These are phyloP conservation scores for Passiflora organensis DNA, from an alignment of 345 rosid species.

Conservation along the genomic window DNA sequence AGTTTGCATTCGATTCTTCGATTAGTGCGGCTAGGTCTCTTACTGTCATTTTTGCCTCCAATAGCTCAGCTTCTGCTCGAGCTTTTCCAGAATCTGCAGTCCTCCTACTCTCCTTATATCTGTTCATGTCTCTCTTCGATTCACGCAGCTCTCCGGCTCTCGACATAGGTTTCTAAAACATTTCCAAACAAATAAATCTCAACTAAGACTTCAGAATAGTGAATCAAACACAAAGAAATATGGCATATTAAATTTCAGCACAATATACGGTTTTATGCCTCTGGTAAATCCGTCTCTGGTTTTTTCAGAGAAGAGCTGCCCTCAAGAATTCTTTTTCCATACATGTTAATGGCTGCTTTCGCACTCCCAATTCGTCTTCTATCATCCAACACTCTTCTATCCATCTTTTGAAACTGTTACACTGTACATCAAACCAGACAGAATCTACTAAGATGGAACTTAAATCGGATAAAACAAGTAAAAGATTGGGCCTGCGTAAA, in stretches of 20 bases:
- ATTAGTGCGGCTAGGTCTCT: conserved; percentile 40
- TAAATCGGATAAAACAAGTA: too few species aligned
- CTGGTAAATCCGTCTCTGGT: conserved; percentile 29
- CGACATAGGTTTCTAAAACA: conserved; percentile 38
- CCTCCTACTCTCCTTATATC: conserved; percentile 47
- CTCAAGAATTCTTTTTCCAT: conserved; percentile 45
- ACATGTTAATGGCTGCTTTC: conserved; percentile 46
- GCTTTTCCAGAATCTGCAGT: conserved; percentile 39
- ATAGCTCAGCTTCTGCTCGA: conserved; percentile 55
- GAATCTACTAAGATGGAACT: too few species aligned
- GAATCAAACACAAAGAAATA: too few species aligned
- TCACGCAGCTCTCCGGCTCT: conserved; percentile 52
- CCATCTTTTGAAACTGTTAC: conserved; percentile 34
- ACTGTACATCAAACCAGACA: not conserved
- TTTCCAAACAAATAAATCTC: not conserved
- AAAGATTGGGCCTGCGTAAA: too few species aligned
- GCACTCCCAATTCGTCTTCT: conserved; percentile 52
- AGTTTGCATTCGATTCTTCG: conserved; percentile 40
- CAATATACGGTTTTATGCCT: conserved; percentile 33
- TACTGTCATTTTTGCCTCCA: conserved; percentile 33
- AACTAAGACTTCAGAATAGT: too few species aligned
- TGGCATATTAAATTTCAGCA: too few species aligned
- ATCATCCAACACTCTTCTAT: conserved; percentile 26
- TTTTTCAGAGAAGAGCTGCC: conserved; percentile 27
- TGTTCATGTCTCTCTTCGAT: conserved; percentile 45